Base-by-base conservation (phyloP, 768 basidiomycete species). In the Leccinellum albellum region DNA sequence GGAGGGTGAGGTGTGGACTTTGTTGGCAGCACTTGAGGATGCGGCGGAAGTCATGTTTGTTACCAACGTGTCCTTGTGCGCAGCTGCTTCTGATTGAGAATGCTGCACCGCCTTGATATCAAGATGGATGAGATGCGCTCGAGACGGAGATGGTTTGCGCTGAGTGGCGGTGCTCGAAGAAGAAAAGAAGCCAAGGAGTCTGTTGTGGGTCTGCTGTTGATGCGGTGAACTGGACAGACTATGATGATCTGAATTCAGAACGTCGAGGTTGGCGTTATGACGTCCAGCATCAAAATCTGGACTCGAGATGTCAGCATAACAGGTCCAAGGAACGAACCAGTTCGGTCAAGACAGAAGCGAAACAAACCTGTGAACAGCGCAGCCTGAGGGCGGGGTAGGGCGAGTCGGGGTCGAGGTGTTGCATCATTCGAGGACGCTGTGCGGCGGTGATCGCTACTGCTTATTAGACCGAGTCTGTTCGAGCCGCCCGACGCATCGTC, bases 391-490 rank as follows among this genome's bases (percentile, higher is more conserved):
- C 23, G 61, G 55, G 61, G 60, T 45, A 63, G 47, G 45, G 50
- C 75, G 29, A 75, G 65, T 44, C 76, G 76, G 61, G 76, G 78
- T 56, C 79, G 78, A 23, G 80, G 80, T 1, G 80, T 79, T 24
- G 78, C 77, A 65, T 82, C 82, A 63, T 69, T 76, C 4, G 79
- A 82, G 44, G 79, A 80, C 60, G 64, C 69, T 47, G 66, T 62
- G 61, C 71, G 68, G 58, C 60, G 67, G 33, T 71, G 66, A 54
- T 64, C 58, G 44, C 58, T 51, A 50, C 58, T 57, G 53, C 56
- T 46, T 26, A 52, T 46, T 26, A 52, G 59, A 12, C 51, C 51
- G 40, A 26, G 32, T 21, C 40, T 56, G 53, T 59, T 57, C 21
- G 54, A 54, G 32, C 53, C 49, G 9, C 48, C 54, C 50, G 50